phyloP scores from a whole-genome alignment of 2,329 filamentous ascomycete species.

The Trichoderma atrobrunneum region DNA sequence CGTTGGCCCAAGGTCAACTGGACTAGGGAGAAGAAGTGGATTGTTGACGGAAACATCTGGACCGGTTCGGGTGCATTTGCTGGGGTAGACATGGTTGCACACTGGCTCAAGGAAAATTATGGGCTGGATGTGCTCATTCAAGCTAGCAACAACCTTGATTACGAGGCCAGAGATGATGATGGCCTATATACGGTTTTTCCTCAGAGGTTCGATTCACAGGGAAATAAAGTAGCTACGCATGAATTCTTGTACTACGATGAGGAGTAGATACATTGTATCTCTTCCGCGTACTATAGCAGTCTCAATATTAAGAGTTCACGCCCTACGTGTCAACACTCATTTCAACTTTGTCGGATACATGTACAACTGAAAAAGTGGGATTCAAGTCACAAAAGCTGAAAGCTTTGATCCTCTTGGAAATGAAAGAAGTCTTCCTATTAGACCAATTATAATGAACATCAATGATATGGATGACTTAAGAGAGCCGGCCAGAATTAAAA shows the following conservation, averaged over 20 bases:
- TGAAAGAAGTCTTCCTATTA: too few relatives aligned
- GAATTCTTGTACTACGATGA: neutral
- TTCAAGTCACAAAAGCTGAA: too few relatives aligned
- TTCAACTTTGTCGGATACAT: too few relatives aligned
- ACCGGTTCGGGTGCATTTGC: conserved; percentile 44
- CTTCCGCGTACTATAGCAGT: neutral
- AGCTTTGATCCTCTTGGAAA: too few relatives aligned
- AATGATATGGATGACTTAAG: too few relatives aligned
- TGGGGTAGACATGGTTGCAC: conserved; percentile 44
- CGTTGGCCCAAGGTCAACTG: conserved; percentile 42
- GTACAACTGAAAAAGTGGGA: too few relatives aligned
- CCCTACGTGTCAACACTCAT: neutral
- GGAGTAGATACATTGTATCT: neutral
- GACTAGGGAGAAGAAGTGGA: conserved; percentile 43
- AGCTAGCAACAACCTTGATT: conserved; percentile 31
- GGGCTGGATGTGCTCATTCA: conserved; percentile 30
- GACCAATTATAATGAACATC: too few relatives aligned
- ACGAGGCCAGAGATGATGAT: conserved; percentile 35
- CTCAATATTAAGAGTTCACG: neutral
- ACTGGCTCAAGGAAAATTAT: conserved; percentile 39
- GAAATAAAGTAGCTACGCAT: neutral
- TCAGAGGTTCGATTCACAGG: conserved; percentile 26
- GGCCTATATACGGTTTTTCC: conserved; percentile 30
- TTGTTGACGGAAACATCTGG: conserved; percentile 46
- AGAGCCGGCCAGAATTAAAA: too few relatives aligned